Base-by-base conservation (phyloP, 805 yeast genomes). In the Dipodascopsis uninucleata region DNA sequence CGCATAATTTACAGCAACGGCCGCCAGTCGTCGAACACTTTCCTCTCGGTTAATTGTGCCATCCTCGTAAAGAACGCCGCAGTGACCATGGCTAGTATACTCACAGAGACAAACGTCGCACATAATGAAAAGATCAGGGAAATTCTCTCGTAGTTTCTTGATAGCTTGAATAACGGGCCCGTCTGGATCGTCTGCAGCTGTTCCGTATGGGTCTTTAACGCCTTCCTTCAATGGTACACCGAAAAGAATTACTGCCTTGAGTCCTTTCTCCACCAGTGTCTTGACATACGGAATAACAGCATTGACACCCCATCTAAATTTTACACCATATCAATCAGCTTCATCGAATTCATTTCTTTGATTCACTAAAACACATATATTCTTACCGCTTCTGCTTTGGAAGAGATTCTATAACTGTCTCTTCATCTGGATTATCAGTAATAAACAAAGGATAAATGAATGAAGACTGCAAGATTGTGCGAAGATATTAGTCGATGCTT, bases 51-150 rank as follows among this genome's bases (percentile, higher is more conserved):
- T 82, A 58, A 93, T 77, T 7, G 85, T 61, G 5, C 97, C 97
- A 62, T 88, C 97, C 45, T 85, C 94, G 50, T 81, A 74, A 41
- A 93, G 72, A 12, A 88, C 74, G 31, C 98, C 98, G 69, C 98
- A 93, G 65, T 93, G 98, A n/a, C 98, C 98, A 60, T 93, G 97
- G 44, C 82, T 76, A 6, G 98, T 93, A 66, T 87, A 93, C 67
- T 93, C 98, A 71, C 98, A 93, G 41, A 93, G 70, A 66, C 98
- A 93, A 21, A 90, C 97, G 62, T 93, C 98, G 61, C 96, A 85
- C 76, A 88, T 79, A 53, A 93, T 78, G 64, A 81, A 90, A 47
- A 93, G 73, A 22, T 78, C 82, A 3, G 98, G 97, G 69, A 85
- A 89, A 12, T 75, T 67, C 34, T 65, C 52, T 49, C 74, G 74